phyloP scores from a whole-genome alignment of 2,329 filamentous ascomycete genomes.

The Lasiodiplodia gonubiensis region DNA sequence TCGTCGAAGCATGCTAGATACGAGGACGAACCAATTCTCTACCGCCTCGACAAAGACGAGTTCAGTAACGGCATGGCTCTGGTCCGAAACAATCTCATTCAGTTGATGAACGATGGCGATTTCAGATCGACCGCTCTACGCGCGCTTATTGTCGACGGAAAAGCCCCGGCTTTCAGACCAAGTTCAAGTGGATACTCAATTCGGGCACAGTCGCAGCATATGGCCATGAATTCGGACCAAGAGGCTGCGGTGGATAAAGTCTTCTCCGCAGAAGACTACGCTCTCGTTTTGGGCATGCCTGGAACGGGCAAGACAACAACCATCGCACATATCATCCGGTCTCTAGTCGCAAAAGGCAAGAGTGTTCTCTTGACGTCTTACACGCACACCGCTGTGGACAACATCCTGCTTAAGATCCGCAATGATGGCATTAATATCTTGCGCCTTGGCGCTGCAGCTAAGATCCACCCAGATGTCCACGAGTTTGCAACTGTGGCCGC shows the following conservation, averaged over 20 bases:
- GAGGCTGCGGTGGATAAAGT: slow-evolving; percentile 87
- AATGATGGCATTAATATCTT: slow-evolving; percentile 78
- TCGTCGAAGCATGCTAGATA: slow-evolving; percentile 48
- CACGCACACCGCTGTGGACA: slow-evolving; percentile 97
- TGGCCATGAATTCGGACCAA: slow-evolving; percentile 85
- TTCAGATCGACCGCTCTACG: slow-evolving; percentile 75
- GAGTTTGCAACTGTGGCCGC: slow-evolving; percentile 82
- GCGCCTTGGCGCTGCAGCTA: slow-evolving; percentile 82
- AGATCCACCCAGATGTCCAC: slow-evolving; percentile 86
- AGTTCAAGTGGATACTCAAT: slow-evolving; percentile 68
- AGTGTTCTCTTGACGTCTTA: slow-evolving; percentile 93
- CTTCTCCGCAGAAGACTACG: slow-evolving; percentile 94
- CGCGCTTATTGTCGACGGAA: slow-evolving; percentile 78
- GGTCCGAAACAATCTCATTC: slow-evolving; percentile 90
- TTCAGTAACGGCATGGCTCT: slow-evolving; percentile 98
- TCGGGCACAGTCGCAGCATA: slow-evolving; percentile 58
- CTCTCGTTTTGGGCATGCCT: slow-evolving; percentile 96
- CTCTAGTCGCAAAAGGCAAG: slow-evolving; percentile 85
- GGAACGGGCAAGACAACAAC: slow-evolving; percentile 98
- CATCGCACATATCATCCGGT: slow-evolving; percentile 94
- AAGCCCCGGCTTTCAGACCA: slow-evolving; percentile 74
- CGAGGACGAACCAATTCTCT: slow-evolving; percentile 64
- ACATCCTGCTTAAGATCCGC: slow-evolving; percentile 91
- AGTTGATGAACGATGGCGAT: slow-evolving; percentile 82
- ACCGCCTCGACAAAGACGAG: slow-evolving; percentile 94